A percentile compares a stretch with the other conserved stretches of the same genome.
These are phyloP conservation scores for Aspergillus sp. DNA, from an alignment of 2,329 filamentous ascomycete species.

Conservation along the genomic window DNA sequence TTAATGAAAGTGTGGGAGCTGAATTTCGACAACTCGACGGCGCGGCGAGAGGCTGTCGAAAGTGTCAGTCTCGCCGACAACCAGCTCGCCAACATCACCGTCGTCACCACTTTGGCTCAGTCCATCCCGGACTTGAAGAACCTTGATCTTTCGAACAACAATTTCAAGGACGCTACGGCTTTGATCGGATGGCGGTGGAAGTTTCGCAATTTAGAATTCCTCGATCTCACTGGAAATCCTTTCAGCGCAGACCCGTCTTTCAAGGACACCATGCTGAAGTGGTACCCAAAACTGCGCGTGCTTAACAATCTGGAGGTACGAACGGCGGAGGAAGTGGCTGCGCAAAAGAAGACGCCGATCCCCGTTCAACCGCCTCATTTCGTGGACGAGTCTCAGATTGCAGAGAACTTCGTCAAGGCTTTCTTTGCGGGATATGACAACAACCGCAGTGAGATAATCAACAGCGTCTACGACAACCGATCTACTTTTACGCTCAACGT, in stretches of 20 bases:
- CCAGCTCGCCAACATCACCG: slow-evolving; percentile 67
- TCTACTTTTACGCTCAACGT: slow-evolving; percentile 76
- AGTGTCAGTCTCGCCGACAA: slow-evolving; percentile 83
- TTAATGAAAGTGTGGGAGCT: slow-evolving; percentile 83
- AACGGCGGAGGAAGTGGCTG: slow-evolving; percentile 67
- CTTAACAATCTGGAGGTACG: slow-evolving; percentile 75
- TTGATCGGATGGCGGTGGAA: slow-evolving; percentile 76
- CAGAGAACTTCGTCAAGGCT: slow-evolving; percentile 70
- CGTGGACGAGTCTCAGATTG: slow-evolving; percentile 70
- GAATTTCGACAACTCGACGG: slow-evolving; percentile 69
- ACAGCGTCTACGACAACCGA: slow-evolving; percentile 70
- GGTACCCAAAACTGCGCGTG: slow-evolving; percentile 78
- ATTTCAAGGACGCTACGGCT: slow-evolving; percentile 65
- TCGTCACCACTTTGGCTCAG: slow-evolving; percentile 72
- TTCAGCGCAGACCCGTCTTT: slow-evolving; percentile 64
- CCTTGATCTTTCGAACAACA: slow-evolving; percentile 84
- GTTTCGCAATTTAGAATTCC: slow-evolving; percentile 74
- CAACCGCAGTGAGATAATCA: slow-evolving; percentile 63
- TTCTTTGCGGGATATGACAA: slow-evolving; percentile 75
- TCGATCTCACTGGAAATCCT: slow-evolving; percentile 76
- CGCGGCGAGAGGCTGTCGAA: slow-evolving; percentile 74
- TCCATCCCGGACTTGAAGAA: slow-evolving; percentile 85
- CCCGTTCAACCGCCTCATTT: slow-evolving; percentile 67
- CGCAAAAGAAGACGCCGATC: slow-evolving; percentile 58
- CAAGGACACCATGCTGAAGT: slow-evolving; percentile 68